Base-by-base conservation (phyloP, 2,329 filamentous ascomycete species). In the Exophiala xenobiotica region DNA sequence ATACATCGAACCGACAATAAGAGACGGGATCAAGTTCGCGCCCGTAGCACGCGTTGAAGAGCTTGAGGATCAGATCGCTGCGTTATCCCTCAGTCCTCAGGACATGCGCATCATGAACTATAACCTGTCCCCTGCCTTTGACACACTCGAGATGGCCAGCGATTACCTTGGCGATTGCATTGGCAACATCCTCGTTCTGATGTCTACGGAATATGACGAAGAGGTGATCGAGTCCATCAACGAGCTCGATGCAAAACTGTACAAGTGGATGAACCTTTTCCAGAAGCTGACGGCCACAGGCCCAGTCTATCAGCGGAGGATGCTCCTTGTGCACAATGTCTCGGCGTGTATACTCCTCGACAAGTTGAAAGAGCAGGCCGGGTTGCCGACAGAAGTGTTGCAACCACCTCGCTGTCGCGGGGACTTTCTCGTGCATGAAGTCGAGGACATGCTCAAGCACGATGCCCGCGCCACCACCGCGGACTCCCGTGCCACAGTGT, bases 231-330 rank as follows among this genome's bases (percentile, higher is more conserved):
- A 46, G 23, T 35, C 40, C 7, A 31, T 56, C 18, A 37, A 49
- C 12, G 46, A 39, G 11, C 41, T 56, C 29, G 53, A 56, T 22
- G 50, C 46, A 3, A 39, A 39, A 11, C 35, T 56, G 20, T 46
- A 44, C 41, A 53, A 49, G 22, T 56, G 49, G 53, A 53, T 56
- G 45, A 45, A 47, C 14, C 31, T 56, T 20, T 56, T 56, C 43
- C 53, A 56, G 19, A 38, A 35, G 12, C 46, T 56, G 7, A 53
- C 49, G n/a, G 37, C 49, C 20, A 53, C 50, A 3, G 53, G 49
- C 12, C 42, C 41, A 5, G 46, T 53, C 5, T 40, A 38, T 35
- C 42, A 46, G 14, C 41, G 50, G 23, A 39, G 49, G 16, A 53
- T 56, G 50, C 39, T 56, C 24, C 33, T 56, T 11, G 49, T 56